Evolutionary conservation across 768 basidiomycete genomes (phyloP).

Genomic region (Russula brevipes): DNA sequence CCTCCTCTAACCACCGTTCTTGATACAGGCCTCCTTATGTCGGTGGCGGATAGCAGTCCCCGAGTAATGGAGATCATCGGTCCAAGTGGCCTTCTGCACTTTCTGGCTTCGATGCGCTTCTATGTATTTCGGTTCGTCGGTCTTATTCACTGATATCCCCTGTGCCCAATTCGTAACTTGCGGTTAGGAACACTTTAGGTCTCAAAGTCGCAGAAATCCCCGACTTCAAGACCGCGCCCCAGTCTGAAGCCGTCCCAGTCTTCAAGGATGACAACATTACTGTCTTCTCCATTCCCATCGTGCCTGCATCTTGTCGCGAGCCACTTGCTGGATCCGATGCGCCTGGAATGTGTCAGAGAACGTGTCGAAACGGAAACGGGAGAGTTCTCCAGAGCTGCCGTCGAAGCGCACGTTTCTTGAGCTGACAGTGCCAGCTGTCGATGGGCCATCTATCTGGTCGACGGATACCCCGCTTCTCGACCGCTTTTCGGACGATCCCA

Average conservation of each 20-base stretch:
- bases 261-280: constrained; percentile 60
- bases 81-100: constrained; percentile 67
- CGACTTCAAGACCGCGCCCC: constrained; percentile 28
- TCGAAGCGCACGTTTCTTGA: constrained; percentile 25
- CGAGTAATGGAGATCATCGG: constrained; percentile 58
- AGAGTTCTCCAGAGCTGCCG: constrained; percentile 24
- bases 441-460: background rate
- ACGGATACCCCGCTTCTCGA: constrained; percentile 23
- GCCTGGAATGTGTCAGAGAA: constrained; percentile 10
- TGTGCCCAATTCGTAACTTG: background rate
- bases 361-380: constrained; percentile 32
- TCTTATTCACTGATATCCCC: background rate
- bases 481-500: constrained; percentile 26
- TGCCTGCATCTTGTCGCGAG: constrained; percentile 2
- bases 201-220: constrained; percentile 44
- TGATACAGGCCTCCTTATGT: constrained; percentile 66
- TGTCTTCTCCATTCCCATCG: constrained; percentile 57
- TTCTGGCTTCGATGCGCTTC: constrained; percentile 62
- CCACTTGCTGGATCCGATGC: background rate
- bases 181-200: constrained; percentile 45
- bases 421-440: background rate
- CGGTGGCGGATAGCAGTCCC: constrained; percentile 65
- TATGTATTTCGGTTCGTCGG: constrained; percentile 58
- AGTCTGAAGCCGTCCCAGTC: constrained; percentile 38
- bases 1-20: background rate